A percentile compares a stretch with the other conserved stretches of the same genome.
Evolutionary conservation across 768 basidiomycete genomes (phyloP).

Genomic region (Psilocybe cyanescens): DNA sequence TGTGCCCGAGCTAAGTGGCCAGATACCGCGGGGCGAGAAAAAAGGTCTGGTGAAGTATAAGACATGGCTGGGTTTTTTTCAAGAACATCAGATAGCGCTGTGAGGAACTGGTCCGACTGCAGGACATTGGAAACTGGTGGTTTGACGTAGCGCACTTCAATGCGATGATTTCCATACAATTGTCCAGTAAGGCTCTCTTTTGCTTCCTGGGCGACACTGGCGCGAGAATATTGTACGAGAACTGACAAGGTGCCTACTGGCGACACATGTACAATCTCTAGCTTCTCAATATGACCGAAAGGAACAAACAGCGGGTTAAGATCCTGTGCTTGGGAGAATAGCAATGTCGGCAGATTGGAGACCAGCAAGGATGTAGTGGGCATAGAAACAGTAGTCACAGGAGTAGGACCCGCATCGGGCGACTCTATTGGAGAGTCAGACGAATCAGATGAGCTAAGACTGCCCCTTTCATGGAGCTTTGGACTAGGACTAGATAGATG

Average conservation of each 20-base stretch:
- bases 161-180: constrained; percentile 53
- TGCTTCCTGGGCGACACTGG: constrained; percentile 65
- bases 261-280: constrained; percentile 52
- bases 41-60: neutral
- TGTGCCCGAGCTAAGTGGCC: neutral
- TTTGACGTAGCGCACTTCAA: constrained; percentile 38
- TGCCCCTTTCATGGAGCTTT: constrained; percentile 25
- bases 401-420: constrained; percentile 31
- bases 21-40: neutral
- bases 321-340: constrained; percentile 71
- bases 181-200: constrained; percentile 65
- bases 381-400: constrained; percentile 34
- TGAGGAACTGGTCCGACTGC: neutral
- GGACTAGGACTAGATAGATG: constrained; percentile 31
- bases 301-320: constrained; percentile 76
- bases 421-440: constrained; percentile 28
- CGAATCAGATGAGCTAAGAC: constrained; percentile 34
- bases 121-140: constrained; percentile 11
- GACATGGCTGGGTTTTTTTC: constrained; percentile 5
- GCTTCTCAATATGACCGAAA: constrained; percentile 68
- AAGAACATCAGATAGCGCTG: neutral
- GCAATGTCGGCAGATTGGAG: constrained; percentile 62
- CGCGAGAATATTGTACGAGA: constrained; percentile 64
- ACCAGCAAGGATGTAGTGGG: constrained; percentile 63
- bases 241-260: constrained; percentile 51